Evolutionary conservation across 495 filamentous ascomycete genomes (phyloP).

Genomic region (Neurospora sp.): DNA sequence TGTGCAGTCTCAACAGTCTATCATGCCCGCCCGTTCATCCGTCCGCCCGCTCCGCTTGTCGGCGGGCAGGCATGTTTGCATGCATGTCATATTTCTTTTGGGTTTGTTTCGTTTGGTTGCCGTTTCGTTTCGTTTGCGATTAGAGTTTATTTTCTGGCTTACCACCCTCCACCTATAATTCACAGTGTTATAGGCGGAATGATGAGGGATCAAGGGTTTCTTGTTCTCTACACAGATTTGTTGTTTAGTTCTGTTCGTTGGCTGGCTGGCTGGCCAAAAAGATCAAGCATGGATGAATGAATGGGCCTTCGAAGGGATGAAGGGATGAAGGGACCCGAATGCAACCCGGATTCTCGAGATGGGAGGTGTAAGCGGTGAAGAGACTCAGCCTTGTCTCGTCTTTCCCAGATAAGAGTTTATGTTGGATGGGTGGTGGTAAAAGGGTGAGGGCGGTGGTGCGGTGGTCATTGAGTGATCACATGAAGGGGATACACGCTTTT

Average conservation of each 20-base stretch:
- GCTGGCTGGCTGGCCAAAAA: background rate
- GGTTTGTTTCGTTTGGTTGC: background rate
- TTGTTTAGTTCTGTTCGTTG: background rate
- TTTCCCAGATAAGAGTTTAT: background rate
- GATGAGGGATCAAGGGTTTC: background rate
- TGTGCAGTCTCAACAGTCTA: background rate
- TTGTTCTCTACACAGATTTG: background rate
- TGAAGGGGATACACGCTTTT: background rate
- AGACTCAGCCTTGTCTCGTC: background rate
- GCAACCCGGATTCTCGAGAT: background rate
- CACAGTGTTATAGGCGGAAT: background rate
- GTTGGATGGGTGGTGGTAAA: background rate
- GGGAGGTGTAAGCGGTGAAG: background rate
- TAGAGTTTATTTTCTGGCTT: background rate
- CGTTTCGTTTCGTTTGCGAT: background rate
- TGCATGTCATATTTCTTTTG: background rate
- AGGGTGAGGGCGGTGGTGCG: background rate
- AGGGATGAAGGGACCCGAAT: background rate
- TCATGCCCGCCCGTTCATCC: background rate
- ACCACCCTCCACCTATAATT: background rate
- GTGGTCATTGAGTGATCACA: background rate
- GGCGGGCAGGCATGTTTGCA: background rate
- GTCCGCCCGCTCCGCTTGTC: background rate
- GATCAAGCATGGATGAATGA: background rate
- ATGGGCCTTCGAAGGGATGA: background rate